phyloP scores from a whole-genome alignment of 306 rosid genomes.

The Ziziphus jujuba region DNA sequence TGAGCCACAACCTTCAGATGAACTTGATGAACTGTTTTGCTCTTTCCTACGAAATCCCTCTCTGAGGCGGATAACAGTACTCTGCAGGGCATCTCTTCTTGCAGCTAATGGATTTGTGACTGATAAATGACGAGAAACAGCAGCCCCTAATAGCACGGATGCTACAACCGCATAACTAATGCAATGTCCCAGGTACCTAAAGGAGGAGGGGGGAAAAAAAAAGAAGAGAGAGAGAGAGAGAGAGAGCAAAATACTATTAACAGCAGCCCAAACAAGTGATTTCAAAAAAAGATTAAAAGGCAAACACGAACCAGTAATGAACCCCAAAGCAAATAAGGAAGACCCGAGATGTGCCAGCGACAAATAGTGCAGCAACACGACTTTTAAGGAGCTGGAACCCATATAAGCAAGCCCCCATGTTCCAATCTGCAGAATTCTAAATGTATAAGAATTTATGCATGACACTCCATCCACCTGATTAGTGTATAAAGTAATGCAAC shows the following conservation, averaged over 20 bases:
- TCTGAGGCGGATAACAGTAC: constrained; percentile 95
- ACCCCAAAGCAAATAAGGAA: constrained; percentile 99
- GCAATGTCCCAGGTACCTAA: constrained; percentile 98
- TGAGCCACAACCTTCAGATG: constrained; percentile 98
- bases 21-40: constrained; percentile 94
- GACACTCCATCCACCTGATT: not conserved
- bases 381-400: constrained; percentile 91
- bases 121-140: constrained; percentile 94
- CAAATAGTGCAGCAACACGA: constrained; percentile 82
- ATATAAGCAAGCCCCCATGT: constrained; percentile 96
- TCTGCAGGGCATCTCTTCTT: constrained; percentile 96
- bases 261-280: constrained; percentile 24
- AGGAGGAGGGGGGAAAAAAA: constrained; percentile 20
- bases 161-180: constrained; percentile 98
- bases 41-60: constrained; percentile 97
- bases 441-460: constrained; percentile 7
- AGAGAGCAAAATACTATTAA: too few species aligned
- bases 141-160: constrained; percentile 87
- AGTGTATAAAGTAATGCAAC: constrained; percentile 12
- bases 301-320: constrained; percentile 79
- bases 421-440: constrained; percentile 75
- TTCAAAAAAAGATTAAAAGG: constrained; percentile 7
- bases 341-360: constrained; percentile 94
- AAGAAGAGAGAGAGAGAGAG: too few species aligned
- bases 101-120: constrained; percentile 89